These are phyloP conservation scores for Mrakia gelida DNA, from an alignment of 768 basidiomycete genomes.

Conservation along the genomic window DNA sequence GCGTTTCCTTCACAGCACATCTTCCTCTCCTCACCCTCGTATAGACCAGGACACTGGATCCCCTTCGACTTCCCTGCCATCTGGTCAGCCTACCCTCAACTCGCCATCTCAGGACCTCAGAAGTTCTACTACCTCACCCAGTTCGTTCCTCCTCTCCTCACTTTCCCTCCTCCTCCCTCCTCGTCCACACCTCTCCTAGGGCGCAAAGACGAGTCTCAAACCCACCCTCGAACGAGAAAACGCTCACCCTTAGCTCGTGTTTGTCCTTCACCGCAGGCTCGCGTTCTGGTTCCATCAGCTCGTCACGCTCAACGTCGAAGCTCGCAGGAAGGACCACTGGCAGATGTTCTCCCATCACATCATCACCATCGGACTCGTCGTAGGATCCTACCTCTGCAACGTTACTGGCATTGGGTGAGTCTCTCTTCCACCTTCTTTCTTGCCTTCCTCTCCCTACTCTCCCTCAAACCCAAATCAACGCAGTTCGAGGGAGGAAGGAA, in stretches of 20 bases:
- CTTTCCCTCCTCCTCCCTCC: not conserved
- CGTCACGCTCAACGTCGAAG: constrained; percentile 87
- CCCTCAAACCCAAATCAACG: no score
- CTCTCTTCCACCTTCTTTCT: not conserved
- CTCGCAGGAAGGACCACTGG: constrained; percentile 80
- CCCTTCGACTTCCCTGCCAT: constrained; percentile 28
- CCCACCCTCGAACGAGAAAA: no score
- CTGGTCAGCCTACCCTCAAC: constrained; percentile 25
- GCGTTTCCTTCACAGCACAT: not conserved
- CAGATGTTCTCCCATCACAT: constrained; percentile 98
- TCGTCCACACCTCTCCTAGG: no score
- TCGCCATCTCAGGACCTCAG: constrained; percentile 18
- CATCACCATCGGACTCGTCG: constrained; percentile 76
- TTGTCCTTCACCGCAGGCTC: constrained; percentile 40
- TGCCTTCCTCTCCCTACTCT: no score
- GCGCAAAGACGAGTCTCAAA: no score
- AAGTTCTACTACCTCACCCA: constrained; percentile 71
- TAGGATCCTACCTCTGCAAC: constrained; percentile 71
- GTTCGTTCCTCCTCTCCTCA: constrained; percentile 1
- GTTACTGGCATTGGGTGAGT: constrained; percentile 66
- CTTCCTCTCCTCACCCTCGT: constrained; percentile 26
- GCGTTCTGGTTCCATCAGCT: constrained; percentile 91
- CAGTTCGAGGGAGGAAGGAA: no score
- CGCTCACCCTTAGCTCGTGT: not conserved
- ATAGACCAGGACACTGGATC: constrained; percentile 28